phyloP scores from a whole-genome alignment of 192 early-diverging fungal genomes.

The Podila epigama region DNA sequence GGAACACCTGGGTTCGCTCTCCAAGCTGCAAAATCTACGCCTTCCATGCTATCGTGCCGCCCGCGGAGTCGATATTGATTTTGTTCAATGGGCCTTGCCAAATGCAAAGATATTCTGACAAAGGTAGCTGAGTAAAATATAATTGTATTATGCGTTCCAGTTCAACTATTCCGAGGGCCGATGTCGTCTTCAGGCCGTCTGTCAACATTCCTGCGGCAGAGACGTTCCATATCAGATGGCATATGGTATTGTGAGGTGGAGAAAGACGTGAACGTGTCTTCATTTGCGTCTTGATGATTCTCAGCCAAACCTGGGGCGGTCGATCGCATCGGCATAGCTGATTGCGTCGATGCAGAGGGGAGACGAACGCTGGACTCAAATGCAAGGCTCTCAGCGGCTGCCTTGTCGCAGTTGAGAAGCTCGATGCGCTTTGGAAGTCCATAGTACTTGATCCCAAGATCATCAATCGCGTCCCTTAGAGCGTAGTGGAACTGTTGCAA shows the following conservation, averaged over 20 bases:
- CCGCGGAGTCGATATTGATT: too few species aligned
- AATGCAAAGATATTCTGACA: too few species aligned
- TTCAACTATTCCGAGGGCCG: too few species aligned
- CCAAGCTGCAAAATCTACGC: too few species aligned
- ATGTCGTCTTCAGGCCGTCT: not conserved
- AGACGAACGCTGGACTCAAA: not conserved
- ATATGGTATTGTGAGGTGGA: not conserved
- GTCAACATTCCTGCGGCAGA: not conserved
- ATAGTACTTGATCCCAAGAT: slow-evolving; percentile 59
- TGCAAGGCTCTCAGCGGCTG: not conserved
- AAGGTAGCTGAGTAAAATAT: not conserved
- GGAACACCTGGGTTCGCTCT: too few species aligned
- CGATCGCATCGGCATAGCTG: not conserved
- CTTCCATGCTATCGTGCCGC: too few species aligned
- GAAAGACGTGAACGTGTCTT: not conserved
- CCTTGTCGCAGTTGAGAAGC: not conserved
- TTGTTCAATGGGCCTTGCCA: too few species aligned
- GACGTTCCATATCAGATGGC: not conserved
- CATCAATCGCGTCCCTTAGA: slow-evolving; percentile 60
- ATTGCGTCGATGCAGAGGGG: not conserved
- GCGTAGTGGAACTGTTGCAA: slow-evolving; percentile 55
- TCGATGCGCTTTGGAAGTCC: slow-evolving; percentile 43
- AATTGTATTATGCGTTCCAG: not conserved
- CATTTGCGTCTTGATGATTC: not conserved
- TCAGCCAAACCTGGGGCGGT: too few species aligned